Base-by-base conservation (phyloP, 1,139 yeast species). In the Chernovozyma sophiae-reginae region DNA sequence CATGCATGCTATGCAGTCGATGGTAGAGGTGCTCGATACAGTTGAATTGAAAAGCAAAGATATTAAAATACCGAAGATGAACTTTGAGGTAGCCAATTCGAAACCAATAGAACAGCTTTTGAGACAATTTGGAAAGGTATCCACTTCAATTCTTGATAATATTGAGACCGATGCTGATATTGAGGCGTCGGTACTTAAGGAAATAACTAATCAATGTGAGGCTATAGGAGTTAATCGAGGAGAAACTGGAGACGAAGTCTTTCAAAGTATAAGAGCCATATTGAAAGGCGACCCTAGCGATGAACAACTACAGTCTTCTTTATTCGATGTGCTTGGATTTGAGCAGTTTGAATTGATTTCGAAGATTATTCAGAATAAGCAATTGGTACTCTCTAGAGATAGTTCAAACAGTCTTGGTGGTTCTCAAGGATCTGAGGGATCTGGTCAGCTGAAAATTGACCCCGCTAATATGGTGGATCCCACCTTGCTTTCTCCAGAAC, bases 311-410 rank as follows among this genome's bases (percentile, higher is more conserved):
- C 92, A 85, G 49, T 77, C 83, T 6, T 56, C 72, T 1, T 60
- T 92, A 27, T 80, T 86, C 44, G 96, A 89, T 52, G 69, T 86
- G 8, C 59, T 92, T 4, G 97, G 98, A 0, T 84, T 80, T 49
- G 96, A 87, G 26, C 84, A 87, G 51, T 73, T 92, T 43, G 96
- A 87, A 37, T 59, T 89, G 36, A 84, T 89, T 8, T 70, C 89
- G 1, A 76, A 73, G 36, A 61, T 92, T 13, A 56, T 90, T 3
- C 78, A 77, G 41, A 65, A 79, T 38, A 73, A 78, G 46, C 49
- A 53, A 0, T n/a, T 11, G 56, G 46, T 69, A n/a, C 27, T 25
- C n/a, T 20, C 10, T 20, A 6, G 10, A 10, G 23, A 20, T 7
- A 6, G 10, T 20, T 20, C 23, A 20, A 10, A 20, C 23, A 20